Percentiles rank a stretch among this genome's conserved stretches.
Evolutionary conservation across 768 basidiomycete species (phyloP).

Genomic region (Boletus sensibilis): DNA sequence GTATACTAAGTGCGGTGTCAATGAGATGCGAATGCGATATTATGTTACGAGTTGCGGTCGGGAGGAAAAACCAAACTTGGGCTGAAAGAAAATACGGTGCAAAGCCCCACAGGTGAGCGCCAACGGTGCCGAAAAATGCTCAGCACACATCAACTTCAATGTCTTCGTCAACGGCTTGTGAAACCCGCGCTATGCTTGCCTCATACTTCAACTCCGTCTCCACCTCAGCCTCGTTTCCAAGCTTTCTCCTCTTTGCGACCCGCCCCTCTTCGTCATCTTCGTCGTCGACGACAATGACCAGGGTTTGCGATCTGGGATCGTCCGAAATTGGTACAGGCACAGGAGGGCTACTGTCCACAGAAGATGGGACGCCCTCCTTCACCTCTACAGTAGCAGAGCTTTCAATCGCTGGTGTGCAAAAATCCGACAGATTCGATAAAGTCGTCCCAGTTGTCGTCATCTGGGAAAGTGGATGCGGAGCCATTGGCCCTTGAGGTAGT

Average conservation of each 20-base stretch:
- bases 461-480: conserved; percentile 2
- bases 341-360: conserved; percentile 24
- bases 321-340: conserved; percentile 34
- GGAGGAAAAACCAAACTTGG: neutral
- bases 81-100: conserved; percentile 3
- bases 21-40: conserved; percentile 19
- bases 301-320: conserved; percentile 37
- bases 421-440: conserved; percentile 10
- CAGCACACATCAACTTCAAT: conserved; percentile 31
- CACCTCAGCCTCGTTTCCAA: conserved; percentile 18
- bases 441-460: neutral
- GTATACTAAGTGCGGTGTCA: conserved; percentile 16
- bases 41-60: conserved; percentile 7
- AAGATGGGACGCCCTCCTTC: conserved; percentile 20
- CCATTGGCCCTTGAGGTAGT: neutral
- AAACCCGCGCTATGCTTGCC: neutral
- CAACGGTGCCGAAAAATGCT: neutral
- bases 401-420: conserved; percentile 5
- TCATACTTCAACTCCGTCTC: conserved; percentile 1
- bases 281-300: conserved; percentile 61
- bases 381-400: neutral
- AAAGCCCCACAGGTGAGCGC: neutral
- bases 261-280: conserved; percentile 55
- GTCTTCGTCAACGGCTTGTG: conserved; percentile 26
- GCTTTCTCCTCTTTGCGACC: conserved; percentile 51